Conservation (phyloP, 2,329 filamentous ascomycete genomes). For the Pezizomycotina sp. region DNA sequence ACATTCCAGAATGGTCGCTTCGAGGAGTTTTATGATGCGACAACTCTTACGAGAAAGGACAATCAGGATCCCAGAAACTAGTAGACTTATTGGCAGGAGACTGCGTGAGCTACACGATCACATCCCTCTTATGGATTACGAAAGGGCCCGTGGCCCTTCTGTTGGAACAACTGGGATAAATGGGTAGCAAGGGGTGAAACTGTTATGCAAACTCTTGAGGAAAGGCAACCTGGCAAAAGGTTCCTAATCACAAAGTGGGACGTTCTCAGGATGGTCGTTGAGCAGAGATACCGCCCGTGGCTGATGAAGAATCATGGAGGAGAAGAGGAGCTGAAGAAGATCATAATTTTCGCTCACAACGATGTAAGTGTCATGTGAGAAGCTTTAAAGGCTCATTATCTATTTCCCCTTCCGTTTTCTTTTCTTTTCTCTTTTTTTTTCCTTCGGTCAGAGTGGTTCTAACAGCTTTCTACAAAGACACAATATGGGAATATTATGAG, state of each 20-base stretch:
- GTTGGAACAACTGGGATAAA: conserved; percentile 92
- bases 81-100: conserved; percentile 84
- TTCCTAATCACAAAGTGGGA: conserved; percentile 76
- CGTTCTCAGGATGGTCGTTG: conserved; percentile 55
- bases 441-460: conserved; percentile 18
- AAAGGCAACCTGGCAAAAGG: conserved; percentile 42
- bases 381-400: not conserved
- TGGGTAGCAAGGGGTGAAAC: conserved; percentile 53
- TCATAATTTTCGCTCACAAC: conserved; percentile 89
- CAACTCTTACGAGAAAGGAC: conserved; percentile 58
- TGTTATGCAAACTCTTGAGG: conserved; percentile 35
- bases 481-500: conserved; percentile 98
- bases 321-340: conserved; percentile 47
- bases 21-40: conserved; percentile 71
- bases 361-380: conserved; percentile 47
- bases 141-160: conserved; percentile 61
- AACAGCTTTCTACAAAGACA: conserved; percentile 40
- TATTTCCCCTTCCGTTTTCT: too few species aligned
- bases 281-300: conserved; percentile 54
- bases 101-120: conserved; percentile 94
- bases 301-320: conserved; percentile 49
- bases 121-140: conserved; percentile 64
- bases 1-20: conserved; percentile 92
- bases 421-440: conserved; percentile 1
- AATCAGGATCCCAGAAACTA: conserved; percentile 67